Evolutionary conservation across 2,329 filamentous ascomycete genomes (phyloP).

Genomic region (Fusarium irregulare): DNA sequence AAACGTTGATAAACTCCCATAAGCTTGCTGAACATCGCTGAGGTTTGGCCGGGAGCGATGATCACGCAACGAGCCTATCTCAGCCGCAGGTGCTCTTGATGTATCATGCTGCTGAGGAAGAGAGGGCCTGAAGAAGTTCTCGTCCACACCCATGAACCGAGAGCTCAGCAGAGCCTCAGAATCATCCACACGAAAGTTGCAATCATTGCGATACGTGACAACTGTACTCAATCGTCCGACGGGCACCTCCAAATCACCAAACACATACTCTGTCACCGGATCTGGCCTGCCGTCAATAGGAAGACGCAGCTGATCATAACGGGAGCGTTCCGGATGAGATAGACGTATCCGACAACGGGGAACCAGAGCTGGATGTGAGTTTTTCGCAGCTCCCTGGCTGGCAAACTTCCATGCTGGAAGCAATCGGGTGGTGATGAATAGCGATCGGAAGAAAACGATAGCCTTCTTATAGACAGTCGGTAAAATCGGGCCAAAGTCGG

Average conservation of each 20-base stretch:
- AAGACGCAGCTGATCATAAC: slow-evolving; percentile 71
- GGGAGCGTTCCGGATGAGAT: slow-evolving; percentile 65
- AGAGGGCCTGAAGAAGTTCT: slow-evolving; percentile 86
- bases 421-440: slow-evolving; percentile 85
- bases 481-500: slow-evolving; percentile 70
- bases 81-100: slow-evolving; percentile 54
- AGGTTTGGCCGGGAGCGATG: slow-evolving; percentile 61
- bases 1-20: slow-evolving; percentile 91
- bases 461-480: slow-evolving; percentile 97
- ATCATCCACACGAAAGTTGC: slow-evolving; percentile 91
- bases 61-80: slow-evolving; percentile 81
- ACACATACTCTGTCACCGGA: slow-evolving; percentile 77
- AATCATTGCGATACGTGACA: slow-evolving; percentile 87
- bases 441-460: slow-evolving; percentile 90
- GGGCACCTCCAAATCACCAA: slow-evolving; percentile 87
- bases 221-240: slow-evolving; percentile 85
- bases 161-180: slow-evolving; percentile 91
- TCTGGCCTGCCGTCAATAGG: slow-evolving; percentile 54
- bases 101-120: slow-evolving; percentile 66
- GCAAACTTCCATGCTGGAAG: slow-evolving; percentile 88
- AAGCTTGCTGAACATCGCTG: slow-evolving; percentile 79
- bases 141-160: slow-evolving; percentile 90
- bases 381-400: slow-evolving; percentile 77
- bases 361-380: slow-evolving; percentile 73
- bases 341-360: slow-evolving; percentile 83